Percentiles rank a stretch among this genome's conserved stretches.
phyloP scores from a whole-genome alignment of 2,329 filamentous ascomycete genomes.

The Venturia effusa region DNA sequence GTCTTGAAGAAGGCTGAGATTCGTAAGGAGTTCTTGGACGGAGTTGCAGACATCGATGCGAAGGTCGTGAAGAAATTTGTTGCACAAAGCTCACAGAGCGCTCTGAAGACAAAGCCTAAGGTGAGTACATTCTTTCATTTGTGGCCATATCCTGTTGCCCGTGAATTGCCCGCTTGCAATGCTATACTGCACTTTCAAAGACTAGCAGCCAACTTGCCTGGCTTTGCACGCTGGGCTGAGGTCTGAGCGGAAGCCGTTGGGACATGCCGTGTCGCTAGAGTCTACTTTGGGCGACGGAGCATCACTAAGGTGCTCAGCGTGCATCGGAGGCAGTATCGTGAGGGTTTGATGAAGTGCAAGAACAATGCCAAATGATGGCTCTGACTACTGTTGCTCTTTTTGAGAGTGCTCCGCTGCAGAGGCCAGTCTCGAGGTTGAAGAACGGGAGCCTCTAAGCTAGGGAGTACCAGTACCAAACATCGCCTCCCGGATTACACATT shows the following conservation, averaged over 20 bases:
- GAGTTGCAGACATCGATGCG: slow-evolving; percentile 42
- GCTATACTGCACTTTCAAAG: background rate
- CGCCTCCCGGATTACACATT: background rate
- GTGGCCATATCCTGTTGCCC: background rate
- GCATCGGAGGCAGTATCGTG: background rate
- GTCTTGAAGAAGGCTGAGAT: slow-evolving; percentile 53
- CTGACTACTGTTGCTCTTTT: background rate
- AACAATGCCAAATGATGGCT: background rate
- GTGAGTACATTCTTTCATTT: slow-evolving; percentile 36
- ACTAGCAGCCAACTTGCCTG: background rate
- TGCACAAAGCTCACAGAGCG: slow-evolving; percentile 55
- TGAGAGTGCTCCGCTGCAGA: background rate
- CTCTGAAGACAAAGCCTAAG: slow-evolving; percentile 79
- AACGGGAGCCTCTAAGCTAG: background rate
- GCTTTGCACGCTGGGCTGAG: background rate
- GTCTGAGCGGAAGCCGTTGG: background rate
- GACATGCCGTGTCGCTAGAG: background rate
- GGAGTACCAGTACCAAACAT: background rate
- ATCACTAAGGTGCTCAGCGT: background rate
- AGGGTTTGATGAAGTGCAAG: background rate
- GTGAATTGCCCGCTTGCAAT: background rate
- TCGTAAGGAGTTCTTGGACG: slow-evolving; percentile 53
- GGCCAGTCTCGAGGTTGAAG: background rate
- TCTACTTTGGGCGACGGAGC: background rate
- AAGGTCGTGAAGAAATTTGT: slow-evolving; percentile 60